Base-by-base conservation (phyloP, 1,284 basidiomycete genomes). In the Gomphus sp. region DNA sequence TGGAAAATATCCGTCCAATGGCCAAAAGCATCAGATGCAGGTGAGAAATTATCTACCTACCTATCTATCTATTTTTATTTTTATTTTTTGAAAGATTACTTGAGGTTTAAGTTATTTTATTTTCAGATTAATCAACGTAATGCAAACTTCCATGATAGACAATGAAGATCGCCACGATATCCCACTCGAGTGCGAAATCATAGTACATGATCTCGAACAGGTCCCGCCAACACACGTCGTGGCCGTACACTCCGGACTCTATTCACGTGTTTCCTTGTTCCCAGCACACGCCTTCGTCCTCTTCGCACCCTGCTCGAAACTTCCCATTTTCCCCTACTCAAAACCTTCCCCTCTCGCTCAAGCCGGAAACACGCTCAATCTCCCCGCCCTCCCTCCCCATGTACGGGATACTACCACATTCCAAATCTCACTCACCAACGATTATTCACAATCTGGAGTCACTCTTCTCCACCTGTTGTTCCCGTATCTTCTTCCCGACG, bases 271-370 rank as follows among this genome's bases (percentile, higher is more conserved):
- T 16, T 75, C 74, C 0, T 71, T 87, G 54, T 80, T 75, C 64
- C 81, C 84, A 3, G 69, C 75, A 8, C 82, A 87, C 65, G 76
- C 77, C 39, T 72, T 84, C 60, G 73, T 85, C 31, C 74, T 84
- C 39, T 78, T 78, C 0, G 66, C 76, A 0, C 73, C 82, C 65
- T 85, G 83, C 60, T 67, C 81, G 8, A 72, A 74, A 33, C 73
- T 86, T 4, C 79, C 80, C 0, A 59, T 69, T 0, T 70, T 81
- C 0, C 54, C 43, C 0, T 69, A 72, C 0, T 52, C 62, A 9
- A n/a, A 50, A 16, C 41, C 57, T 18, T 22, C 22, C 5, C 4
- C 7, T 1, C 22, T 49, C 1, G 8, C 48, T n/a, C 5, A 16
- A 8, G 43, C 9, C 14, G 39, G 33, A 0, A 2, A 8, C 54